Base-by-base conservation (phyloP, 306 rosid genomes). In the Lathyrus tuberosus region DNA sequence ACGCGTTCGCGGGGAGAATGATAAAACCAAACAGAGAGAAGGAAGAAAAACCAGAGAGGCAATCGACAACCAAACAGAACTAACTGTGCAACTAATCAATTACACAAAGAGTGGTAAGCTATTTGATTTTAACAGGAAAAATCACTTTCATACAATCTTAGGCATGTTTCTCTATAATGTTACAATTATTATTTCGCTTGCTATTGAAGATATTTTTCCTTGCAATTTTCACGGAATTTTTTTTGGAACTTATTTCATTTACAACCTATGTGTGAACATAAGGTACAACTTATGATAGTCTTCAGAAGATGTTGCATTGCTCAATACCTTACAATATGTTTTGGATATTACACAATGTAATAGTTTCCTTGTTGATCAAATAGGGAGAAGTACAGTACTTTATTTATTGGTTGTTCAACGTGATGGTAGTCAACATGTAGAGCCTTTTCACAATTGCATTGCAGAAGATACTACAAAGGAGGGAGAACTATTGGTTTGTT, bases 201-300 rank as follows among this genome's bases (percentile, higher is more conserved):
- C 56, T 78, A 53, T 14, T 42, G 17, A 80, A 52, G 63, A 69
- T 69, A 24, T 84, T 64, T 81, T n/a, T n/a, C 47, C 24, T 18
- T 68, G 69, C 22, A 47, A 81, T 47, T 53, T 10, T 13, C 86
- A 94, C 97, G 98, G 24, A 90, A 94, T 65, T 90, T 88, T 83
- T 94, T 94, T 75, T 94, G 98, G 98, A 94, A 94, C 74, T 65
- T 94, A 64, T 94, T 94, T 82, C 98, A 94, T 80, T 82, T 94
- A 62, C 98, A 94, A 84, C 96, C 98, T 38, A 94, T 94, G 98
- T 96, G 98, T 81, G 98, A 94, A 52, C 98, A 94, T 61, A 94
- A 90, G 97, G 98, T 90, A 86, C 33, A n/a, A 0, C 11, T 16
- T 22, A 65, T 49, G 16, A 54, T 53, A 38, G 26, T 76, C 51